Evolutionary conservation across 768 basidiomycete genomes (phyloP).

Genomic region (Phaffia australis): DNA sequence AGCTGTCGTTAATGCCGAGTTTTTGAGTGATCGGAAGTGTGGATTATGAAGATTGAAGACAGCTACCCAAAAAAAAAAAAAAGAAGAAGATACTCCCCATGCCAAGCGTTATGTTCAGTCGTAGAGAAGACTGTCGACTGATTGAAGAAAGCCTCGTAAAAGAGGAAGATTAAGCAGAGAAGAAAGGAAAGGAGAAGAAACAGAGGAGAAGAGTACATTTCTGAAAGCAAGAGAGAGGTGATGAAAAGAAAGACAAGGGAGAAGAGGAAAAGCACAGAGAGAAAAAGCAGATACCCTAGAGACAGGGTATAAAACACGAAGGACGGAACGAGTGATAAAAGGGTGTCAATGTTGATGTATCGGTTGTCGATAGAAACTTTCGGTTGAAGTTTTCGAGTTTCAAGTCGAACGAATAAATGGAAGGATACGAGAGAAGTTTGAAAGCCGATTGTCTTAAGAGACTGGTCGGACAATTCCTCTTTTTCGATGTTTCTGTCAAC

Average conservation of each 20-base stretch:
- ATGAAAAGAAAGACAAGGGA: not conserved
- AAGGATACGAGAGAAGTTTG: not conserved
- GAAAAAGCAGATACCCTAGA: not conserved
- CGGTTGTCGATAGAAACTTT: not conserved
- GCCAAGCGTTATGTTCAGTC: no score
- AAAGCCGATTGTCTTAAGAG: not conserved
- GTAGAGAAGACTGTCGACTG: no score
- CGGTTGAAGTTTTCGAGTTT: not conserved
- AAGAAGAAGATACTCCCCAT: no score
- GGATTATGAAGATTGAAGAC: no score
- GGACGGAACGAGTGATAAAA: conserved; percentile 12
- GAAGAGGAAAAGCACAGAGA: not conserved
- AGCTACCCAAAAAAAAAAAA: no score
- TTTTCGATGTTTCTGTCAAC: no score
- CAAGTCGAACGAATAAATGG: not conserved
- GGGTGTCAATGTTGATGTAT: not conserved
- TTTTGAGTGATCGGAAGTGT: no score
- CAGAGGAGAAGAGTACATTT: not conserved
- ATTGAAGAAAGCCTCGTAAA: no score
- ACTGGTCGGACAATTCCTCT: no score
- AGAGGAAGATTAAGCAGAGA: no score
- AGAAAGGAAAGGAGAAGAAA: not conserved
- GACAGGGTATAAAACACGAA: conserved; percentile 16
- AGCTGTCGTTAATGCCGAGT: no score
- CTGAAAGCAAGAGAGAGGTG: not conserved